These are phyloP conservation scores for Ophiostoma sp. DNA, from an alignment of 2,329 filamentous ascomycete species.

Conservation along the genomic window DNA sequence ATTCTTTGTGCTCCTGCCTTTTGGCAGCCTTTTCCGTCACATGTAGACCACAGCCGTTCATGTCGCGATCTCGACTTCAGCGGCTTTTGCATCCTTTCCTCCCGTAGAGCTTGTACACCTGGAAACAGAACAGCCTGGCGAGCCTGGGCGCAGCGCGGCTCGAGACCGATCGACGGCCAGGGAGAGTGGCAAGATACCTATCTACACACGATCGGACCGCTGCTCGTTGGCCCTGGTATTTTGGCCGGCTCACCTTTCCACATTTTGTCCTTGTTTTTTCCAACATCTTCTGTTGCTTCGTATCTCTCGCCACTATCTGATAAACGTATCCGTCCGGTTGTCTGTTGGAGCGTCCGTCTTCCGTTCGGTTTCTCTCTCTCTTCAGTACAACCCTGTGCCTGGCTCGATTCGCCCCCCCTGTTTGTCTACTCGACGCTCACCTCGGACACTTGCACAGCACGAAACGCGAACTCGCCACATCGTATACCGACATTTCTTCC, in stretches of 20 bases:
- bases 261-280: not conserved
- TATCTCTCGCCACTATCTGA: not conserved
- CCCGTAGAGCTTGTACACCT: not conserved
- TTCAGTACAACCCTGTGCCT: not conserved
- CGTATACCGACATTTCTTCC: not conserved
- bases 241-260: not conserved
- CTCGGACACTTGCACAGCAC: not conserved
- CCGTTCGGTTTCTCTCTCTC: not conserved
- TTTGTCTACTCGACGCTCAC: not conserved
- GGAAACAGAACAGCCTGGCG: not conserved
- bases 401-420: not conserved
- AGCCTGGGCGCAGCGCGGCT: constrained; percentile 3
- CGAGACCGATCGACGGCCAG: not conserved
- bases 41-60: not conserved
- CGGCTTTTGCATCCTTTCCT: not conserved
- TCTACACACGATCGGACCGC: not conserved
- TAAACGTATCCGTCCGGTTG: not conserved
- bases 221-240: not conserved
- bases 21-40: not conserved
- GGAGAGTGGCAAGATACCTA: not conserved
- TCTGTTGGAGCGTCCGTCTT: not conserved
- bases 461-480: constrained; percentile 1
- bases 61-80: not conserved
- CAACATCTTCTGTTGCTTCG: not conserved
- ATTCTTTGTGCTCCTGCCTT: not conserved